These are phyloP conservation scores for Herpetospermum pedunculosum DNA, from an alignment of 306 rosid species.

Conservation along the genomic window DNA sequence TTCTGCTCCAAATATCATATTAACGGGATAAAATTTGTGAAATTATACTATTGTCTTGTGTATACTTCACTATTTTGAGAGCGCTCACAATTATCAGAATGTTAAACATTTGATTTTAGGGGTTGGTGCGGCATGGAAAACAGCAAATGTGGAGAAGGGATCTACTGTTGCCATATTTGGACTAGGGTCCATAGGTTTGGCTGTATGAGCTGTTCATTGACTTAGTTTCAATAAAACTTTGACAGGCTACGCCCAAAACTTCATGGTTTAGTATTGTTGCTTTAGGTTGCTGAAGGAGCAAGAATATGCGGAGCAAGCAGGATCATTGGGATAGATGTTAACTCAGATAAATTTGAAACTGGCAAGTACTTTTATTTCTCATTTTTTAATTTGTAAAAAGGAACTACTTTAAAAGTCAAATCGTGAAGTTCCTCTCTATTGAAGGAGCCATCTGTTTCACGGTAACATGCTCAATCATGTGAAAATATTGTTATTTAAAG, in stretches of 20 bases:
- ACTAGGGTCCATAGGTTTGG: conserved; percentile 73
- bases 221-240: background rate
- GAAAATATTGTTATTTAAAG: background rate
- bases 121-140: conserved; percentile 87
- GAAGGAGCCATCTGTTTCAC: background rate
- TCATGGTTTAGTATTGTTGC: conserved; percentile 13
- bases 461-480: background rate
- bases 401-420: background rate
- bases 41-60: background rate
- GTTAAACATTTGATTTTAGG: conserved; percentile 29
- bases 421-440: background rate
- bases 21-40: background rate
- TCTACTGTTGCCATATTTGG: conserved; percentile 79
- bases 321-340: conserved; percentile 79
- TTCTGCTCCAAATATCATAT: background rate
- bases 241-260: background rate
- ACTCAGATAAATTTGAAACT: conserved; percentile 44
- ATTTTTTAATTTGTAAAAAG: background rate
- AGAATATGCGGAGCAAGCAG: conserved; percentile 69
- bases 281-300: conserved; percentile 85
- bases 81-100: background rate
- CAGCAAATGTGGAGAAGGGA: conserved; percentile 69
- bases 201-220: conserved; percentile 32
- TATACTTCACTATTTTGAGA: background rate
- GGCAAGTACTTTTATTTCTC: conserved; percentile 28